Base-by-base conservation (phyloP, 2,329 filamentous ascomycete species). In the Talaromyces sp. region DNA sequence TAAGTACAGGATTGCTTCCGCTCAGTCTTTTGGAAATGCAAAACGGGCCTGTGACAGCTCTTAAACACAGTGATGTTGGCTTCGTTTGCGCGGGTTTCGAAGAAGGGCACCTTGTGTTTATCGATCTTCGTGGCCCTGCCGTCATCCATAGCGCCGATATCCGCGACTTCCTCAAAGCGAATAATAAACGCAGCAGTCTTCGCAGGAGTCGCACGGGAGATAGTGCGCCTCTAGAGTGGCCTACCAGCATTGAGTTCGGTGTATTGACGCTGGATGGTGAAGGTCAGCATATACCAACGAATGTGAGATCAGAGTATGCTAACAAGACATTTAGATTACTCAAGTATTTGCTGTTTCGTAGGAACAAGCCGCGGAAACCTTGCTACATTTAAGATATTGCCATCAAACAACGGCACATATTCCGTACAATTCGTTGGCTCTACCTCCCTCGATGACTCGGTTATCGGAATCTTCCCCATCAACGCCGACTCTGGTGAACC, bases 251-350 rank as follows among this genome's bases (percentile, higher is more conserved):
- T 33, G 92, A 97, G 73, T 99, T 98, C 79, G 92, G 92, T 62
- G 92, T 97, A 56, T 89, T 99, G 88, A 96, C 91, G 3, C 80
- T 97, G 3, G 95, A 98, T 50, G 91, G 90, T n/a, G 94, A 98
- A 73, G 88, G 82, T 84, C 77, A 70, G 74, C 22, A 59, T 56
- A 6, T 11, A 65, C 19, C 14, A 13, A 59, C 16, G 3, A 16
- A 0, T 22, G 10, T 79, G 66, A 80, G 10, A 14, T n/a, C 8
- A 19, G 27, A n/a, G 41, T 2, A 48, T 43, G 58, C 74, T 79
- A 66, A 81, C 63, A 5, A 24, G 19, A 37, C 13, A 19, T 35
- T 8, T 63, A 84, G 86, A 92, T 68, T 99, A 96, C 75, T 98
- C 95, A 1, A 97, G 93, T 72, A 96, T 99, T 64, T 87, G 90